phyloP scores from a whole-genome alignment of 2,329 filamentous ascomycete genomes.

The Cercospora berteroae region DNA sequence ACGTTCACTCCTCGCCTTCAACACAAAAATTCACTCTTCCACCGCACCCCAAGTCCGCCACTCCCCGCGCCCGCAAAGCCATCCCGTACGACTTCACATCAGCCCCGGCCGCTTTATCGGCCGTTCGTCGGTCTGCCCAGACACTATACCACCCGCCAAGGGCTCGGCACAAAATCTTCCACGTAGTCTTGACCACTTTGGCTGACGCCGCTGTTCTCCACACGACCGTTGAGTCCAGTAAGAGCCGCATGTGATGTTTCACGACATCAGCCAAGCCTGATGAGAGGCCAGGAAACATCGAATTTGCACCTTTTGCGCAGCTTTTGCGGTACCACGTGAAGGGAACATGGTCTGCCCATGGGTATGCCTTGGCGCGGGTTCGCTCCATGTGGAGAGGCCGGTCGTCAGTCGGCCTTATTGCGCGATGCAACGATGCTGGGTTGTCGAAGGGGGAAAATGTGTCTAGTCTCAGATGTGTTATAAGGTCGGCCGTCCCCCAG shows the following conservation, averaged over 20 bases:
- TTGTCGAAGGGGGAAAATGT: background rate
- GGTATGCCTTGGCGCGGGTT: background rate
- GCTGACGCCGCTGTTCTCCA: slow-evolving; percentile 10
- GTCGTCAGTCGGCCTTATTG: background rate
- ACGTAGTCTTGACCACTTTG: slow-evolving; percentile 16
- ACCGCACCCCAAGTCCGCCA: background rate
- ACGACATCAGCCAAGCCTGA: slow-evolving; percentile 6
- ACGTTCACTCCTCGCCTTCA: background rate
- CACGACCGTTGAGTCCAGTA: slow-evolving; percentile 4
- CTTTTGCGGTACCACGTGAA: slow-evolving; percentile 10
- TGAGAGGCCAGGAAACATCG: background rate
- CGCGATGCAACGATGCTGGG: background rate
- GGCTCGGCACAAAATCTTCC: slow-evolving; percentile 12
- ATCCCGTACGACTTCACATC: background rate
- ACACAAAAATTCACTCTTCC: background rate
- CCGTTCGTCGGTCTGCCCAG: slow-evolving; percentile 13
- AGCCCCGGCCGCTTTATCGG: slow-evolving; percentile 3
- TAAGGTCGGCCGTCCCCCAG: background rate
- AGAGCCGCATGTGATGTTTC: slow-evolving; percentile 5
- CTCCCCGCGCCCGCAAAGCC: background rate
- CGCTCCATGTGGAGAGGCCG: background rate
- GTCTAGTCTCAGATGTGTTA: background rate
- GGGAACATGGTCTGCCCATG: background rate
- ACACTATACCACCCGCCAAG: slow-evolving; percentile 16
- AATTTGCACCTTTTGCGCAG: background rate